Evolutionary conservation across 257 asterid species (phyloP).

Genomic region (Knoxia roxburghii): DNA sequence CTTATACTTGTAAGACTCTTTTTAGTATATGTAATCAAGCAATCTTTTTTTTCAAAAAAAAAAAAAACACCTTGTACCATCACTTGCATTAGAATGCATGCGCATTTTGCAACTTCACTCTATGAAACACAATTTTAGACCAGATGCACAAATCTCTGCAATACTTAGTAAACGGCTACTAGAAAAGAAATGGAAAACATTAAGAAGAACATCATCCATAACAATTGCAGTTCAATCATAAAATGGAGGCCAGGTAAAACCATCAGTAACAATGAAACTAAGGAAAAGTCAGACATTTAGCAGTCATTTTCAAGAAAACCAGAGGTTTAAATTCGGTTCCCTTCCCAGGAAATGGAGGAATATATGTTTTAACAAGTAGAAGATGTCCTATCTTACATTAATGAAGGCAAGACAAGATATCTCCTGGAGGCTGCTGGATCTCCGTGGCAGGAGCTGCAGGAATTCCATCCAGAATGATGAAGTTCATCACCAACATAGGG

Average conservation of each 20-base stretch:
- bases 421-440: slow-evolving; percentile 65
- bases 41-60: too few relatives aligned
- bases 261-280: neutral
- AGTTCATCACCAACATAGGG: slow-evolving; percentile 78
- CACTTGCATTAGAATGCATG: too few relatives aligned
- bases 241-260: neutral
- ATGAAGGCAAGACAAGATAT: slow-evolving; percentile 82
- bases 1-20: slow-evolving; percentile 11
- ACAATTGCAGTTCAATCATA: neutral
- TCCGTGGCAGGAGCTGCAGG: slow-evolving; percentile 97
- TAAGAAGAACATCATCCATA: neutral
- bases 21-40: too few relatives aligned
- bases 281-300: neutral
- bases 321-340: neutral
- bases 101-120: too few relatives aligned
- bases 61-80: too few relatives aligned
- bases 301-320: too few relatives aligned
- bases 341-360: too few relatives aligned
- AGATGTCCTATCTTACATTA: slow-evolving; percentile 44
- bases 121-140: neutral
- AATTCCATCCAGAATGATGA: slow-evolving; percentile 96
- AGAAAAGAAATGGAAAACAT: neutral
- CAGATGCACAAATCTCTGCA: neutral
- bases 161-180: neutral
- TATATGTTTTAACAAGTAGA: neutral